Conservation (phyloP, 2,329 filamentous ascomycete species). For the Colletotrichum siamense region DNA sequence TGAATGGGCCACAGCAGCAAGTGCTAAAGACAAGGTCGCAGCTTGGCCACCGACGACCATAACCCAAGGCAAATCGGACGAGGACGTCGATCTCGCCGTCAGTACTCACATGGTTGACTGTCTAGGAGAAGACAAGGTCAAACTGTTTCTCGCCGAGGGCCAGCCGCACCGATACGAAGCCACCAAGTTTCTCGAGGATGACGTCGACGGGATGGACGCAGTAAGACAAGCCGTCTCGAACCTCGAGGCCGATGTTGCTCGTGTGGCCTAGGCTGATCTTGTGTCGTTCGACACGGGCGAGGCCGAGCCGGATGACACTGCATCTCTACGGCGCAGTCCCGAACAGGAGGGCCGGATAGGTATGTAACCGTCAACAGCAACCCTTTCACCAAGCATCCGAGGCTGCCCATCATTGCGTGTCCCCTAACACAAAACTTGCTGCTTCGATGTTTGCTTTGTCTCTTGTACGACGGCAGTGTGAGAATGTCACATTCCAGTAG, state of each 20-base stretch:
- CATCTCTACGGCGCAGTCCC: not conserved
- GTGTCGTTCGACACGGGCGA: not conserved
- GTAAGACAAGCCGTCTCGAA: conserved; percentile 29
- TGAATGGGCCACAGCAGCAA: conserved; percentile 29
- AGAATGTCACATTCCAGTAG: not conserved
- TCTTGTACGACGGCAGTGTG: not conserved
- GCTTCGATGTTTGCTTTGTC: not conserved
- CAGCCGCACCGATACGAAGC: conserved; percentile 34
- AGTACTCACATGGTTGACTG: conserved; percentile 30
- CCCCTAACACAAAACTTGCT: not conserved
- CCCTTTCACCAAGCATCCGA: not conserved
- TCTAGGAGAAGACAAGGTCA: conserved; percentile 30
- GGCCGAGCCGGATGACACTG: not conserved
- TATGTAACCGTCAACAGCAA: not conserved
- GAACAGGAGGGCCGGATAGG: not conserved
- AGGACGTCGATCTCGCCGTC: conserved; percentile 32
- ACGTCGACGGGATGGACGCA: conserved; percentile 29
- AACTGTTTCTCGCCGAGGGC: conserved; percentile 29
- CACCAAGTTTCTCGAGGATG: conserved; percentile 34
- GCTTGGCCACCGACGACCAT: conserved; percentile 39
- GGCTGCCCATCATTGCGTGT: not conserved
- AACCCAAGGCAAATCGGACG: conserved; percentile 35
- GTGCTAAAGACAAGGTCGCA: conserved; percentile 9
- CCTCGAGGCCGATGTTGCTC: conserved; percentile 23
- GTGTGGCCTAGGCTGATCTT: not conserved